These are phyloP conservation scores for Lasiosphaeria hispida DNA, from an alignment of 495 filamentous ascomycete genomes.

Conservation along the genomic window DNA sequence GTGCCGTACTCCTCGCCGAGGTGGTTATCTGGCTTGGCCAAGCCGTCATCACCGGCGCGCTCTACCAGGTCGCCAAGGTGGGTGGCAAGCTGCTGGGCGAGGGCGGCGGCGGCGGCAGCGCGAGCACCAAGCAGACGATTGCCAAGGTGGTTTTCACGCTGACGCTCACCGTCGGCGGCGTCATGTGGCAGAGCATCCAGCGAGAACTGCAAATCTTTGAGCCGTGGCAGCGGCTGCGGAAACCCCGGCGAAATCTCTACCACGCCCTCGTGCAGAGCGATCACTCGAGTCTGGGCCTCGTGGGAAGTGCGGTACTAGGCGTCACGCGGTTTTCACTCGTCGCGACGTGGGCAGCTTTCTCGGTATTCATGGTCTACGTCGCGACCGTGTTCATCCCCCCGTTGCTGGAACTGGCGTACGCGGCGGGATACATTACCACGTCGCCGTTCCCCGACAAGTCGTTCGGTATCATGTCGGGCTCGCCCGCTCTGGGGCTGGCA, in stretches of 20 bases:
- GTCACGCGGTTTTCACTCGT: not conserved
- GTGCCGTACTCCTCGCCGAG: slow-evolving; percentile 1
- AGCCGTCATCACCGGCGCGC: not conserved
- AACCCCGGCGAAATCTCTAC: not conserved
- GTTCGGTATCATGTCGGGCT: not conserved
- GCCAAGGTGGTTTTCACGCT: not conserved
- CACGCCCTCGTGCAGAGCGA: not conserved
- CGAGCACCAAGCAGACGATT: not conserved
- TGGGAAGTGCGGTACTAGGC: not conserved
- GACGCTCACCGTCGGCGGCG: not conserved
- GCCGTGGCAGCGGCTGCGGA: not conserved
- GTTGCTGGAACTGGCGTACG: not conserved
- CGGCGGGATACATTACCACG: not conserved
- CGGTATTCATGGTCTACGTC: not conserved
- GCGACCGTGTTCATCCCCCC: not conserved
- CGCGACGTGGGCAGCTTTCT: not conserved
- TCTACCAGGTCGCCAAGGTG: not conserved
- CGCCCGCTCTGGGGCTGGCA: not conserved
- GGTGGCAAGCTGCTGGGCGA: not conserved
- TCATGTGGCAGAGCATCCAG: slow-evolving; percentile 5
- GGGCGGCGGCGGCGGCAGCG: not conserved
- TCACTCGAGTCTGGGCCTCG: not conserved
- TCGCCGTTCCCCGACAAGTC: not conserved
- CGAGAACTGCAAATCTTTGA: slow-evolving; percentile 1
- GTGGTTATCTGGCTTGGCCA: not conserved